phyloP scores from a whole-genome alignment of 2,329 filamentous ascomycete genomes.

The Gremmenia infestans region DNA sequence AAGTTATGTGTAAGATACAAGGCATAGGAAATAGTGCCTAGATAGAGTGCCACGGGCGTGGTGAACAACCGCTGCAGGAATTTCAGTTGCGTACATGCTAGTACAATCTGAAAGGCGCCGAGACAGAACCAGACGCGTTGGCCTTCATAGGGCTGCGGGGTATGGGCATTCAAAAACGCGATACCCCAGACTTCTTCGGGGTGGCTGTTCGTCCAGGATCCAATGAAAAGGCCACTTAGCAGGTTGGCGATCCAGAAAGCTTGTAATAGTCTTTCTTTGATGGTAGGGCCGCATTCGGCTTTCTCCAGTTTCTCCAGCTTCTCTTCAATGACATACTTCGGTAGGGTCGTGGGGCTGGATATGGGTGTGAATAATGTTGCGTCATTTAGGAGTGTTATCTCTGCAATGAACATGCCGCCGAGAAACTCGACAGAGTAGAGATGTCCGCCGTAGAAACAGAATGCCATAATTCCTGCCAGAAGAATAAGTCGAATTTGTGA shows the following conservation, averaged over 20 bases:
- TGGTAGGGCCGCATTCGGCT: not conserved
- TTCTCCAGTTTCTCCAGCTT: not conserved
- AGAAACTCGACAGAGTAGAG: slow-evolving; percentile 38
- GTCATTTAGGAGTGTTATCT: slow-evolving; percentile 37
- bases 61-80: slow-evolving; percentile 42
- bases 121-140: slow-evolving; percentile 29
- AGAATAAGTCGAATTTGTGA: slow-evolving; percentile 22
- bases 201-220: slow-evolving; percentile 28
- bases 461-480: slow-evolving; percentile 18
- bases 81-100: slow-evolving; percentile 32
- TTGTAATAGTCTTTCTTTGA: slow-evolving; percentile 12
- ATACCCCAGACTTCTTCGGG: slow-evolving; percentile 21
- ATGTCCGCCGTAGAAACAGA: slow-evolving; percentile 26
- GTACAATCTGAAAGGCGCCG: slow-evolving; percentile 28
- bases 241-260: slow-evolving; percentile 26
- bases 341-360: slow-evolving; percentile 20
- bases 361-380: slow-evolving; percentile 11
- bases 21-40: slow-evolving; percentile 52
- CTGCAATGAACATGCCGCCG: slow-evolving; percentile 41
- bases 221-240: slow-evolving; percentile 25
- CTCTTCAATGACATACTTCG: slow-evolving; percentile 15
- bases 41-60: slow-evolving; percentile 46
- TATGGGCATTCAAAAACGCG: slow-evolving; percentile 20
- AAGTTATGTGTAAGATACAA: slow-evolving; percentile 55
- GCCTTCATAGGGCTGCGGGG: slow-evolving; percentile 24